Evolutionary conservation across 129 eudicot genomes (phyloP), one percentile per base, ranked within the genome.

Genomic region (Tagetes erecta): DNA sequence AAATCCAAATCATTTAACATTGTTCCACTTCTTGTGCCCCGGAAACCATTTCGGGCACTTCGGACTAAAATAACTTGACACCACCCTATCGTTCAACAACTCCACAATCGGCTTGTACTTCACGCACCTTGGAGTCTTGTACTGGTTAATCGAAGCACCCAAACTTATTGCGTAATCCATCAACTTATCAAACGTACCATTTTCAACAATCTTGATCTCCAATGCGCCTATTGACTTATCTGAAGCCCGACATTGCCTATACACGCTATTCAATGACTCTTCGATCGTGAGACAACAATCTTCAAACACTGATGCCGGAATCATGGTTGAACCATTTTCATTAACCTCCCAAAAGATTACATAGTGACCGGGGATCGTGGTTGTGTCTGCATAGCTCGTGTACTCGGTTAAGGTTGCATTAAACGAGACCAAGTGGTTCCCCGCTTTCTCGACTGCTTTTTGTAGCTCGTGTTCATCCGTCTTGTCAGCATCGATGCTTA

Each of bases 51-150:
- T 83, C 2, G 89, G 92, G 70, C 89, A 87, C 69, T 82, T 84
- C 2, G 85, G 89, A 74, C 92, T 87, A 14, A 82, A 75, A 59
- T 84, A 82, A 63, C 49, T 82, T 34, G 83, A 76, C 55, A 84
- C 81, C 50, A 84, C 83, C 86, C 86, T 77, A 34, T 83, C 71
- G 75, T 85, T 76, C 70, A 79, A 74, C 64, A 87, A 47, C 58
- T 82, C 68, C 62, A 85, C 57, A 3, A 82, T 85, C 30, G 86
- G 86, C 37, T 59, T 79, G 39, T 51, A 86, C 44, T 82, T 86
- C 20, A 88, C 87, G 52, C 95, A 88, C 72, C 95, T 80, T 1
- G 95, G 95, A 9, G 89, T 77, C 84, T 86, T 88, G 69, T 88
- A 88, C 72, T 88, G 91, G 56, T 86, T 86, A 30, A 88, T 84